Evolutionary conservation across 441 rosid genomes (phyloP), one percentile per base, ranked within the genome.

Genomic region (Flueggea neowawraea): DNA sequence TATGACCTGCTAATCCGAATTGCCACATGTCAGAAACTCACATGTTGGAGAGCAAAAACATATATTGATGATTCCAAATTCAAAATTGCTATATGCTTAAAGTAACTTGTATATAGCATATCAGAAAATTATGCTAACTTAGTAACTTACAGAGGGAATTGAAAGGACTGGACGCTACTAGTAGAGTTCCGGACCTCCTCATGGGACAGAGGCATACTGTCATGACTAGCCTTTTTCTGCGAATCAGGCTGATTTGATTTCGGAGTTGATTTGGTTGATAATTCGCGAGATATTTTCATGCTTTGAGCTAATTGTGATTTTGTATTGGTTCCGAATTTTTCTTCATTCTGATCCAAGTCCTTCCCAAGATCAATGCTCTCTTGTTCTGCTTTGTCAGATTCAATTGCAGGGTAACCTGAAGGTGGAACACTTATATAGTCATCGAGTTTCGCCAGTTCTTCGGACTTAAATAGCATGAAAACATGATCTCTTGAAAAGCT

Each of bases 71-170:
- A 22, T 22, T 22, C 12, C 16, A 3, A 31, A 41, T 62, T 12
- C 5, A 1, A 22, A 22, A 22, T 22, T 22, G 28, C 28, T 22
- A 22, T 22, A 22, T 22, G 28, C 28, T 22, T 22, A 22, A 22
- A 54, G 9, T 54, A 12, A 54, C 9, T 36, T 36, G 41, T 36
- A 22, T 22, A 22, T 22, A 22, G 10, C 8, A 43, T 43, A 43
- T 0, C 45, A 43, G 31, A 11, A 17, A n/a, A 0, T 28, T 10
- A 31, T 22, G 28, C 28, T 22, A 17, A 16, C 4, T 82, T 73
- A 94, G 62, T 2, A 49, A 66, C 90, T 82, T 73, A 94, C 98
- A 77, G 10, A 6, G 89, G 98, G 74, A 90, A 94, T 14, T 78
- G 84, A 58, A 91, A 90, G 51, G 98, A 91, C 12, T 60, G 45